phyloP scores from a whole-genome alignment of 1,284 basidiomycete species.

The Apiotrichum sp. region DNA sequence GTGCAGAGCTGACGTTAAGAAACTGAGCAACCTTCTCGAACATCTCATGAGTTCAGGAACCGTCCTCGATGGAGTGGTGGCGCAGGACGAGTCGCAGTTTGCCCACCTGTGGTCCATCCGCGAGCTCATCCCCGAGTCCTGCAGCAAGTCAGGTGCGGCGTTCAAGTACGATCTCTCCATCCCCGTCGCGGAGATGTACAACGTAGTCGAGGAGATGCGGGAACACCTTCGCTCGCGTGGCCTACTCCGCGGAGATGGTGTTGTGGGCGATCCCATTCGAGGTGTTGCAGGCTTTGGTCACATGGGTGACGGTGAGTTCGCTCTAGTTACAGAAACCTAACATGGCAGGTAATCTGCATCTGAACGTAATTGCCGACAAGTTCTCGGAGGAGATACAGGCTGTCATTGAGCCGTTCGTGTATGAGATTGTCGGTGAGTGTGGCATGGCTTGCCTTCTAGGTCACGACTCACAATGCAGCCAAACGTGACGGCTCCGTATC shows the following conservation, averaged over 20 bases:
- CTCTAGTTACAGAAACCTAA: too few species aligned
- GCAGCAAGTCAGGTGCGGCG: constrained; percentile 86
- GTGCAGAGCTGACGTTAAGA: constrained; percentile 53
- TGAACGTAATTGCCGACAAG: constrained; percentile 82
- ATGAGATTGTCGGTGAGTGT: constrained; percentile 66
- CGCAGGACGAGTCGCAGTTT: constrained; percentile 87
- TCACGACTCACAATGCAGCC: constrained; percentile 19
- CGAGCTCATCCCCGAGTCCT: constrained; percentile 89
- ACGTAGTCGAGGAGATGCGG: constrained; percentile 74
- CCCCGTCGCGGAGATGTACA: constrained; percentile 81
- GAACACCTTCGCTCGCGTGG: constrained; percentile 68
- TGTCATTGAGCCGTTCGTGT: constrained; percentile 90
- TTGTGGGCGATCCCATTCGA: constrained; percentile 60
- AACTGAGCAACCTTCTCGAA: constrained; percentile 78
- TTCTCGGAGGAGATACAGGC: constrained; percentile 79
- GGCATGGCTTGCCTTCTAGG: background rate
- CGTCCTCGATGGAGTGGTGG: constrained; percentile 85
- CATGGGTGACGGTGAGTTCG: constrained; percentile 66
- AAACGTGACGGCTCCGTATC: constrained; percentile 78
- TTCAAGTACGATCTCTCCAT: constrained; percentile 99
- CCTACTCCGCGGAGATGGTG: constrained; percentile 55
- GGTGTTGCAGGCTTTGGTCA: constrained; percentile 91
- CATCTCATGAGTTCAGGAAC: constrained; percentile 69
- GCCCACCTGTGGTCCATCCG: constrained; percentile 84
- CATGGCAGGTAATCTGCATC: constrained; percentile 66